These are phyloP conservation scores for Metschnikowia rubicola DNA, from an alignment of 805 yeast species.

Conservation along the genomic window DNA sequence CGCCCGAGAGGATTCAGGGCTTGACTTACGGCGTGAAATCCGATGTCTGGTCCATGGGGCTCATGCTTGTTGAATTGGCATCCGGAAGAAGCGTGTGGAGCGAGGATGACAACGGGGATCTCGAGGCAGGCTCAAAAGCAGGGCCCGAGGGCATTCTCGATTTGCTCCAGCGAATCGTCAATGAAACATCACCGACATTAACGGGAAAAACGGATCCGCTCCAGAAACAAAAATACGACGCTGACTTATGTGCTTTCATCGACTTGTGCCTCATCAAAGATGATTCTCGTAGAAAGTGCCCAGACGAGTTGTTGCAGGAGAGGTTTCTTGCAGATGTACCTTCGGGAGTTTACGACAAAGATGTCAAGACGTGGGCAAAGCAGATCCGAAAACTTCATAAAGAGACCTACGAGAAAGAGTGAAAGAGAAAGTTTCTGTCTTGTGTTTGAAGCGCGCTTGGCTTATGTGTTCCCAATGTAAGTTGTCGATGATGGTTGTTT, in stretches of 20 bases:
- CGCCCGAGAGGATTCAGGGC: constrained; percentile 97
- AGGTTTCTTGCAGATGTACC: constrained; percentile 32
- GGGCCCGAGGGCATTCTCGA: constrained; percentile 85
- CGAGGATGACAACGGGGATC: constrained; percentile 26
- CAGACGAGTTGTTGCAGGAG: constrained; percentile 57
- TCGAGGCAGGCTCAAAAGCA: constrained; percentile 26
- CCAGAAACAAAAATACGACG: constrained; percentile 35
- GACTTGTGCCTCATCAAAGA: constrained; percentile 72
- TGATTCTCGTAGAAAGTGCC: constrained; percentile 63
- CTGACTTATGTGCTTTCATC: constrained; percentile 61
- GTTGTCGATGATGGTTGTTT: no score
- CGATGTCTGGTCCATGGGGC: constrained; percentile 95
- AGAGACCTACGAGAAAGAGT: constrained; percentile 18
- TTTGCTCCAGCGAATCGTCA: constrained; percentile 85
- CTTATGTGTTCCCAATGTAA: no score
- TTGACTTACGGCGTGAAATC: constrained; percentile 90
- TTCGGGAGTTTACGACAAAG: constrained; percentile 32
- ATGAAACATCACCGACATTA: constrained; percentile 83
- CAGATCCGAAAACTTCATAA: constrained; percentile 32
- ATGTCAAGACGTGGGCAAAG: constrained; percentile 41
- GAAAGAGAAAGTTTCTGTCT: neutral
- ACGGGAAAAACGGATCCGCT: constrained; percentile 28
- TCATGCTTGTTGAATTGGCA: constrained; percentile 85
- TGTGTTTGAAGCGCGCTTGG: no score
- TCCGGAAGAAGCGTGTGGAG: constrained; percentile 80